These are phyloP conservation scores for Rhizophagus sp. DNA, from an alignment of 192 early-diverging fungal genomes.

Conservation along the genomic window DNA sequence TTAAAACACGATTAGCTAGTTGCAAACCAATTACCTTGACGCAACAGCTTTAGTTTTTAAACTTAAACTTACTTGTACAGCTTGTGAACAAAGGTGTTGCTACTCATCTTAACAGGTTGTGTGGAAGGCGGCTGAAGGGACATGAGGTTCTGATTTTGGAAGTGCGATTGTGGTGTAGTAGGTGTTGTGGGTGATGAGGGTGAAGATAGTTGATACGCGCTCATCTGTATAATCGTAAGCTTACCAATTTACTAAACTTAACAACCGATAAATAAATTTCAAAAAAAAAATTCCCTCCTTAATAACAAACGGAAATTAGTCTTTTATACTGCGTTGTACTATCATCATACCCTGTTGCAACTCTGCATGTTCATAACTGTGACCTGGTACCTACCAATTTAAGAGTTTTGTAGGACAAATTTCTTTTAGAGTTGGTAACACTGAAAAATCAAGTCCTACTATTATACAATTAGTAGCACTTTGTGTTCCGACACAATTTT, in stretches of 20 bases:
- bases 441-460: no score
- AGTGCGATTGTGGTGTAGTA: conserved; percentile 41
- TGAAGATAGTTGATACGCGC: conserved; percentile 3
- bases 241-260: not conserved
- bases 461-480: no score
- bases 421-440: no score
- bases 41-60: not conserved
- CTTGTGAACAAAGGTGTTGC: conserved; percentile 61
- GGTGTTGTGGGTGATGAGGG: conserved; percentile 38
- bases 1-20: conserved; percentile 1
- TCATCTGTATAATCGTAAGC: not conserved
- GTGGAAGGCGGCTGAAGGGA: conserved; percentile 47
- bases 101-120: conserved; percentile 45
- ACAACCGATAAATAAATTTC: not conserved
- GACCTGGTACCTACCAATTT: no score
- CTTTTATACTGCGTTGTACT: no score
- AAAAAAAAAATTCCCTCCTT: not conserved
- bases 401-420: no score
- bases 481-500: no score
- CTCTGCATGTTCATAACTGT: no score
- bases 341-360: no score
- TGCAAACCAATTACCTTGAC: not conserved
- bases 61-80: conserved; percentile 50
- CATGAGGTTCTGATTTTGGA: conserved; percentile 38
- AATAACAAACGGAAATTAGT: no score